A percentile compares a stretch with the other conserved stretches of the same genome.
Evolutionary conservation across 192 early-diverging fungal species (phyloP).

Genomic region (Pilobolus umbonatus): DNA sequence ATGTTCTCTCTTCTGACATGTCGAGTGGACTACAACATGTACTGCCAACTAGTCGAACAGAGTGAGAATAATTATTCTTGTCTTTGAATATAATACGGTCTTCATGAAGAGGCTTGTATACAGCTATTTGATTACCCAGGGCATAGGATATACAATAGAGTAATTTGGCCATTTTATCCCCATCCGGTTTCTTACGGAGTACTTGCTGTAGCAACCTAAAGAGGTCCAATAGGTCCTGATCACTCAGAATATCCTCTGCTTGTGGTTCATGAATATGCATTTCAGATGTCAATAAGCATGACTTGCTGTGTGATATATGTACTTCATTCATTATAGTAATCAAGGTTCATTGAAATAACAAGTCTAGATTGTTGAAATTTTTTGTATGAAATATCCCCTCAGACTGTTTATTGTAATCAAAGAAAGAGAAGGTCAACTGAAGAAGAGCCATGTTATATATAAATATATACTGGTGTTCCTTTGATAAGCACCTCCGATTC

Average conservation of each 20-base stretch:
- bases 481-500: too few relatives aligned
- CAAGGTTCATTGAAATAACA: too few relatives aligned
- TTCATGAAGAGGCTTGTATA: conserved; percentile 21
- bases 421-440: too few relatives aligned
- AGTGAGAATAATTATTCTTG: background rate
- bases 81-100: conserved; percentile 23
- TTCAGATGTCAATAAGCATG: conserved; percentile 6
- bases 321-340: too few relatives aligned
- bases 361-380: too few relatives aligned
- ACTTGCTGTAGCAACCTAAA: conserved; percentile 30
- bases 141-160: conserved; percentile 35
- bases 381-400: too few relatives aligned
- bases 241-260: conserved; percentile 36
- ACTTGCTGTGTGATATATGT: too few relatives aligned
- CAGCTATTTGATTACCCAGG: conserved; percentile 25
- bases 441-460: too few relatives aligned
- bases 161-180: conserved; percentile 29
- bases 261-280: conserved; percentile 15
- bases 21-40: conserved; percentile 9
- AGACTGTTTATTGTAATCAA: too few relatives aligned
- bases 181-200: conserved; percentile 23
- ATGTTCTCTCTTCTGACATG: too few relatives aligned
- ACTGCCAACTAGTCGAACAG: conserved; percentile 10
- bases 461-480: too few relatives aligned
- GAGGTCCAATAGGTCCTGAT: conserved; percentile 33